Conservation (phyloP, 176 grass and related monocot genomes). For the Rhipidocladum racemiflorum region DNA sequence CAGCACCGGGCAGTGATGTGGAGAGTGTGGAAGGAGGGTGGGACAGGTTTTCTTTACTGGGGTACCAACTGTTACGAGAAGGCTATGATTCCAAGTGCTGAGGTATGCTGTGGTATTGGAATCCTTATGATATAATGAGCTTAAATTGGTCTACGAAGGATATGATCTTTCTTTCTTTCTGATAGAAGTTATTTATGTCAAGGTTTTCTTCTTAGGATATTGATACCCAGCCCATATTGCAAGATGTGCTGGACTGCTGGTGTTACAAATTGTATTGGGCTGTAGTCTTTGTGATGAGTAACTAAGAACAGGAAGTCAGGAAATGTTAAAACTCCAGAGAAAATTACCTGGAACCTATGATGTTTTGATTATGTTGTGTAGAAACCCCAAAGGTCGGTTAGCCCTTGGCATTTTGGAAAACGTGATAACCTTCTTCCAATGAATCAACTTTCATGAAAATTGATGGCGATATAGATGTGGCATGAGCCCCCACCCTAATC, state of each 20-base stretch:
- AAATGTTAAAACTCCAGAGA: neutral
- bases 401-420: neutral
- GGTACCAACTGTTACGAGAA: conserved; percentile 97
- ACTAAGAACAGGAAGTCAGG: neutral
- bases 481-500: neutral
- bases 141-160: neutral
- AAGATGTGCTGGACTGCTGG: neutral
- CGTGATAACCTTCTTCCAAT: neutral
- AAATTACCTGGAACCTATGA: neutral
- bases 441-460: neutral
- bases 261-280: neutral
- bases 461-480: neutral
- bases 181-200: neutral
- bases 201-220: neutral
- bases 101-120: conserved; percentile 51
- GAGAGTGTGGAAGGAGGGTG: conserved; percentile 98
- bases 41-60: conserved; percentile 97
- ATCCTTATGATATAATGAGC: neutral
- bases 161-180: conserved; percentile 4
- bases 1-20: conserved; percentile 98
- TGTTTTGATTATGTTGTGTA: neutral
- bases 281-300: neutral
- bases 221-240: neutral
- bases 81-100: conserved; percentile 81
- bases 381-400: neutral